phyloP scores from a whole-genome alignment of 108 stramenopile genomes.

The Cyclotella sp. region DNA sequence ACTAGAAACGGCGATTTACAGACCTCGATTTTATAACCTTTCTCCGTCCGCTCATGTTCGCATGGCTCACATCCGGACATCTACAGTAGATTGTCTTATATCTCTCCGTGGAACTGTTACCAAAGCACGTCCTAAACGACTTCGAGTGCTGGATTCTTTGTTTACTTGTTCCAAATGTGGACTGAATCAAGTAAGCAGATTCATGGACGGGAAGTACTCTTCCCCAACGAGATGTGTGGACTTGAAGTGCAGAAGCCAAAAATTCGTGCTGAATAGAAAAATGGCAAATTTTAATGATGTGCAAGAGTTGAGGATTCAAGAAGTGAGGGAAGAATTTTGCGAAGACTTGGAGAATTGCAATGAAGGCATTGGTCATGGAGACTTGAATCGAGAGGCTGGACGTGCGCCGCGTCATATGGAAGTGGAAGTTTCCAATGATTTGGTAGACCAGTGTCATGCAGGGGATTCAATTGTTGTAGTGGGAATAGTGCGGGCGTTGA shows the following conservation, averaged over 20 bases:
- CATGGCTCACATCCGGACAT: slow-evolving; percentile 48
- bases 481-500: slow-evolving; percentile 88
- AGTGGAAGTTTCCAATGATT: slow-evolving; percentile 85
- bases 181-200: slow-evolving; percentile 49
- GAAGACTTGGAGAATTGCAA: slow-evolving; percentile 19
- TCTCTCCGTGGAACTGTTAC: slow-evolving; percentile 92
- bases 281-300: slow-evolving; percentile 91
- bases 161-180: slow-evolving; percentile 93
- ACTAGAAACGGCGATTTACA: slow-evolving; percentile 36
- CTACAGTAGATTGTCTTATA: slow-evolving; percentile 58
- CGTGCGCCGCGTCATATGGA: slow-evolving; percentile 88
- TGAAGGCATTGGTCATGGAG: slow-evolving; percentile 20
- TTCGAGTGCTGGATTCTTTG: slow-evolving; percentile 83
- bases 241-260: slow-evolving; percentile 15
- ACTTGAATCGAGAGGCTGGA: slow-evolving; percentile 59
- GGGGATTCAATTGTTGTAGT: slow-evolving; percentile 94
- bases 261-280: slow-evolving; percentile 73
- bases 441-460: slow-evolving; percentile 95
- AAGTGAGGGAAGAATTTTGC: slow-evolving; percentile 83
- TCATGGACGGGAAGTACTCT: slow-evolving; percentile 74
- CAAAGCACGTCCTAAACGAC: slow-evolving; percentile 89
- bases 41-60: slow-evolving; percentile 31
- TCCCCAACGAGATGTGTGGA: slow-evolving; percentile 75
- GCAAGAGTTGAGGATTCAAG: slow-evolving; percentile 93
- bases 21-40: slow-evolving; percentile 49